Evolutionary conservation across 2,329 filamentous ascomycete species (phyloP).

Genomic region (Aspergillus carbonarius): DNA sequence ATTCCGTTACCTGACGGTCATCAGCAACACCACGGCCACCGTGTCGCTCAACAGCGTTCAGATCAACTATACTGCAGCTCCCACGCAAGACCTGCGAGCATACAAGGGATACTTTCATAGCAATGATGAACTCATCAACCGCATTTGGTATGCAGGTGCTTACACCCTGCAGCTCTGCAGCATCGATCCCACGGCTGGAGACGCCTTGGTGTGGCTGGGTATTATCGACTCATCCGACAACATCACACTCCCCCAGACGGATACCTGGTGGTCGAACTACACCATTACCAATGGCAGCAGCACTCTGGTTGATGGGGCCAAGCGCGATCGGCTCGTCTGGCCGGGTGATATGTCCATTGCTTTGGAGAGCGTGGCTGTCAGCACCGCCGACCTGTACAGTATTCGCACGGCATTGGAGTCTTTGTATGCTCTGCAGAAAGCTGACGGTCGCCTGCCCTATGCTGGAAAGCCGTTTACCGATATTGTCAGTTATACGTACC

Average conservation of each 20-base stretch:
- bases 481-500: conserved; percentile 55
- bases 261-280: conserved; percentile 33
- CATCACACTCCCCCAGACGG: conserved; percentile 16
- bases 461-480: conserved; percentile 48
- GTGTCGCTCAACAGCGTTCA: conserved; percentile 38
- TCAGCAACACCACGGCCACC: conserved; percentile 44
- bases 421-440: conserved; percentile 47
- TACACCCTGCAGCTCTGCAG: conserved; percentile 46
- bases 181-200: conserved; percentile 29
- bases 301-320: conserved; percentile 42
- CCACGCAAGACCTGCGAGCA: conserved; percentile 41
- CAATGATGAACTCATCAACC: conserved; percentile 52
- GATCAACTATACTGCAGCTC: conserved; percentile 46
- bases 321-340: conserved; percentile 53
- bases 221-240: conserved; percentile 5
- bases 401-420: conserved; percentile 53
- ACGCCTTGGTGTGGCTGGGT: conserved; percentile 15
- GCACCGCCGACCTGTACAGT: conserved; percentile 54
- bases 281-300: conserved; percentile 31
- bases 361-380: conserved; percentile 55
- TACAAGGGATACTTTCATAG: conserved; percentile 55
- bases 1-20: conserved; percentile 49
- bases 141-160: conserved; percentile 57
- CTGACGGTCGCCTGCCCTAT: conserved; percentile 51
- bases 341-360: conserved; percentile 62